Conservation (phyloP, 2,329 filamentous ascomycete genomes). For the Colletotrichum gloeosporioides region DNA sequence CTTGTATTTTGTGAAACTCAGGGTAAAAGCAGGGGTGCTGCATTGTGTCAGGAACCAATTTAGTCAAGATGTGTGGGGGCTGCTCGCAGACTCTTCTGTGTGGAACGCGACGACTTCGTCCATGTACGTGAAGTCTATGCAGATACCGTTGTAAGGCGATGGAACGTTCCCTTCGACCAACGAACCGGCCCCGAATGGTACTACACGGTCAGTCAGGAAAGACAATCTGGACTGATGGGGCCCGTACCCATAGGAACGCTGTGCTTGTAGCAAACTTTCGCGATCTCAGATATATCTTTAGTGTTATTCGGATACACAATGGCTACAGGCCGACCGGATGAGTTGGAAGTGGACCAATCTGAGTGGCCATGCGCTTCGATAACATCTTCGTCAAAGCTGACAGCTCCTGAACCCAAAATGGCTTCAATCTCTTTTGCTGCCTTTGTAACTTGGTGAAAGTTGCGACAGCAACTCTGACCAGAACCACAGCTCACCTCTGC, state of each 20-base stretch:
- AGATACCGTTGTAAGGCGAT: constrained; percentile 70
- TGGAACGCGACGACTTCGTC: constrained; percentile 71
- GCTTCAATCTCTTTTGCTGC: constrained; percentile 1
- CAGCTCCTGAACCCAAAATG: constrained; percentile 60
- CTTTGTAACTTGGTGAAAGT: neutral
- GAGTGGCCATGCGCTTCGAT: constrained; percentile 70
- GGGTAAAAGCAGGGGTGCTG: no score
- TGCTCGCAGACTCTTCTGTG: constrained; percentile 53
- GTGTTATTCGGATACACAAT: constrained; percentile 70
- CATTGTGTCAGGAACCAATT: rapidly evolving
- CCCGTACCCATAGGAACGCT: constrained; percentile 69
- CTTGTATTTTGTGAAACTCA: no score
- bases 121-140: constrained; percentile 74
- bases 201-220: neutral
- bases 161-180: constrained; percentile 76
- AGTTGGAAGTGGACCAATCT: constrained; percentile 74
- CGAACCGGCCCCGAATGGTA: constrained; percentile 76
- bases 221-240: neutral
- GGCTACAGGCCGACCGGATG: constrained; percentile 66
- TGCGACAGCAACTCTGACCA: neutral
- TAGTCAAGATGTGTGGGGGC: rapidly evolving
- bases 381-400: constrained; percentile 69
- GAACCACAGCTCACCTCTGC: neutral
- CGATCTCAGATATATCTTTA: constrained; percentile 68
- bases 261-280: constrained; percentile 65